Base-by-base conservation (phyloP, 192 early-diverging fungal species). In the Backusella liffmaniae region DNA sequence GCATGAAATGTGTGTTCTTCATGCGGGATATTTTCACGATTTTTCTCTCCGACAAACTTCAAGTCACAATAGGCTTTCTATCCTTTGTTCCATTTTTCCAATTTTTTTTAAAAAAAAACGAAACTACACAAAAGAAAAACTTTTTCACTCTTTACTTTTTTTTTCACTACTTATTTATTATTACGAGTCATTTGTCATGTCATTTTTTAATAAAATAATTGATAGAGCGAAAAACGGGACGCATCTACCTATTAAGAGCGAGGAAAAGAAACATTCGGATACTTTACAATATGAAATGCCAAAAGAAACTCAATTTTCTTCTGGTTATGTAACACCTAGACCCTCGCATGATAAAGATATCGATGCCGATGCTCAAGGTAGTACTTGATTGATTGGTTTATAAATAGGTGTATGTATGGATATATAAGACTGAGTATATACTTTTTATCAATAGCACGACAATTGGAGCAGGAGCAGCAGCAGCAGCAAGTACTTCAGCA, bases 291-390 rank as follows among this genome's bases (percentile, higher is more conserved):
- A 69, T 39, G 67, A 69, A 23, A 3, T 37, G 36, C 34, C 67
- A 69, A 69, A 35, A 37, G 36, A 69, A 23, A 69, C 34, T 1
- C 37, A 74, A 15, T 74, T 67, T 42, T 39, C 65, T 41, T 39
- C 39, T 9, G 65, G 73, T 2, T 74, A 74, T 66, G 73, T 67
- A 23, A 74, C 73, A 66, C 73, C 73, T n/a, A 66, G 73, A 67
- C 73, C n/a, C 29, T 74, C 73, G 39, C 30, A 66, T 46, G 62
- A 74, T 26, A 36, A 67, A 35, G 35, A 29, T 21, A 66, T 74
- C 23, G 73, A 74, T 4, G 9, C 44, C 0, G 37, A 66, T 49
- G 32, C 41, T 18, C 39, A 53, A 74, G 73, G 73, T 65, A 74
- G 39, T 35, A 23, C 5, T 49, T 49, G 23, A 59, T 59, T 26